Evolutionary conservation across 257 asterid genomes (phyloP), one percentile per base, ranked within the genome.

Genomic region (Solanum paucissectum): DNA sequence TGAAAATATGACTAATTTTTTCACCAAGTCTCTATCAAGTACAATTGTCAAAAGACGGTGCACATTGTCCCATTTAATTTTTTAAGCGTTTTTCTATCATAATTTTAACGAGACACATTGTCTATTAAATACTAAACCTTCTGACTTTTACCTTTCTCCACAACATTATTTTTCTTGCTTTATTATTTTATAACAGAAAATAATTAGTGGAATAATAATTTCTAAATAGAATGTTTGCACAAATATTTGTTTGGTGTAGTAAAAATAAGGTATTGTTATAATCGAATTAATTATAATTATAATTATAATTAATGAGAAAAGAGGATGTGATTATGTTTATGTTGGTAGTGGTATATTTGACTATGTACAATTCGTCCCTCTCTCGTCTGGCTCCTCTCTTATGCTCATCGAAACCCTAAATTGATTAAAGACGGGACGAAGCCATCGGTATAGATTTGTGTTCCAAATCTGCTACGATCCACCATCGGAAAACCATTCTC

Each of bases 331-430:
- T 10, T 68, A 68, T 68, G 79, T 33, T 34, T 73, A 34, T 34
- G 13, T 20, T 73, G 23, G 7, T 14, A 9, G 8, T 9, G 81
- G 9, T 34, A 9, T 14, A 29, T 32, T 29, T 29, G 6, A 69
- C 38, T 71, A 7, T 34, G 49, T 34, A 20, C 4, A 34, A 18
- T 18, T 23, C 12, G 6, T 34, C 27, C 73, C 74, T 5, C 32
- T 83, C 34, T 34, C 33, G 11, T 83, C 74, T 66, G 74, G 44
- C 77, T 71, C 77, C n/a, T 71, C 49, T 71, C 62, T 72, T 49
- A 32, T 1, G 42, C 87, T 84, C 87, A 84, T 84, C 60, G 64
- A 84, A 84, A 84, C 87, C 87, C 87, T 84, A 84, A 84, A 36
- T 64, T 84, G 23, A 83, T 16, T 58, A 32, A 83, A 83, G 10